Base-by-base conservation (phyloP, 352 stramenopile species). In the Globisporangium cylindrosporum region DNA sequence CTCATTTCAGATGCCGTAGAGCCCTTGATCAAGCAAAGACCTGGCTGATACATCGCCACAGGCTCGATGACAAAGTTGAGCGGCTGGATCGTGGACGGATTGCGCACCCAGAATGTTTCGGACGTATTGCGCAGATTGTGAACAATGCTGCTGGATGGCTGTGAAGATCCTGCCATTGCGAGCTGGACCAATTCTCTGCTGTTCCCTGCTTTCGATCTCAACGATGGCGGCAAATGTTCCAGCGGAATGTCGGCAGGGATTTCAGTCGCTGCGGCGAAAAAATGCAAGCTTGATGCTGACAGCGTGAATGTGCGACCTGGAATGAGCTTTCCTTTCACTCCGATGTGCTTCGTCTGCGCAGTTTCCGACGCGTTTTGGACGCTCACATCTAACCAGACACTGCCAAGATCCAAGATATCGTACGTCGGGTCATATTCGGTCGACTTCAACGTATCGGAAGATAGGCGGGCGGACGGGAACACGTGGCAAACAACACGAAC, bases 91-190 rank as follows among this genome's bases (percentile, higher is more conserved):
- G 78, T 79, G 12, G 84, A 94, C 15, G 86, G 85, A 68, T 95
- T 96, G 8, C 84, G 78, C 41, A 96, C 84, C 73, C 78, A 94
- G 59, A 96, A 96, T 27, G 76, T 90, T 72, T 96, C 88, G 3
- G 65, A 77, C 5, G 72, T 79, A 49, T 86, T 91, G 22, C 82
- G 82, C n/a, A 94, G 64, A 60, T 90, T 82, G 61, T 93, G 82
- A 20, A 89, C 64, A 59, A 79, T 76, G 18, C 55, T 79, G 49
- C 64, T 73, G 15, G 54, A 14, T 73, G 51, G 54, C n/a, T 71
- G 66, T 4, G 69, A 74, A 25, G 64, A 27, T 55, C 66, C 70
- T 24, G 71, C 51, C 24, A 73, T 62, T 34, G 69, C 65, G 46
- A 74, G 61, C 48, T 79, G 71, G 57, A 67, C 62, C 1, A 71